Conservation (phyloP, 2,329 filamentous ascomycete genomes). For the Cercospora janseana region DNA sequence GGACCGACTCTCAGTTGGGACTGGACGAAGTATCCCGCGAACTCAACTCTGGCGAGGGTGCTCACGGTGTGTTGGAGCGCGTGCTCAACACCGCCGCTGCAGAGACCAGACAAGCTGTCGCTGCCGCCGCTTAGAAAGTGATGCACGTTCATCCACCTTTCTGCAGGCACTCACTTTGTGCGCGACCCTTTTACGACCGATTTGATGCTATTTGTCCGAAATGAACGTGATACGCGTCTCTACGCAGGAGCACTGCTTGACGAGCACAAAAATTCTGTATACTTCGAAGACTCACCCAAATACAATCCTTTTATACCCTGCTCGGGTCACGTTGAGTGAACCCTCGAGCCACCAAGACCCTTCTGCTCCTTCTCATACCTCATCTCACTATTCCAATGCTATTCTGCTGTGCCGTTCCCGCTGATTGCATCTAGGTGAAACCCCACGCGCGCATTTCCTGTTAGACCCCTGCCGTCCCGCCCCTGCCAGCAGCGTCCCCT, state of each 20-base stretch:
- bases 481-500: too few species aligned
- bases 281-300: slow-evolving; percentile 12
- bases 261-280: background rate
- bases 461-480: too few species aligned
- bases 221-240: background rate
- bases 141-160: background rate
- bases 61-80: slow-evolving; percentile 48
- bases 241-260: background rate
- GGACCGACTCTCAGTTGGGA: slow-evolving; percentile 86
- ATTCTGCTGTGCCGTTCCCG: too few species aligned
- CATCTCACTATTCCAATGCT: too few species aligned
- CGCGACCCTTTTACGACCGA: background rate
- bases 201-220: background rate
- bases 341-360: slow-evolving; percentile 9
- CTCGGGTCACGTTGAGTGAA: slow-evolving; percentile 11
- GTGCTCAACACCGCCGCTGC: slow-evolving; percentile 49
- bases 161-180: background rate
- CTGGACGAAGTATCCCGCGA: slow-evolving; percentile 65
- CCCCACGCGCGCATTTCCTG: too few species aligned
- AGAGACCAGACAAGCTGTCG: slow-evolving; percentile 45
- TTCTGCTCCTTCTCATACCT: background rate
- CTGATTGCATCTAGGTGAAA: too few species aligned
- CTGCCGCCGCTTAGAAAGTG: slow-evolving; percentile 38
- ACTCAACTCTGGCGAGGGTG: slow-evolving; percentile 51
- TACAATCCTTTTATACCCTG: slow-evolving; percentile 15